A percentile compares a stretch with the other conserved stretches of the same genome.
Conservation (phyloP, 2,329 filamentous ascomycete genomes). For the Pseudogymnoascus sp. region DNA sequence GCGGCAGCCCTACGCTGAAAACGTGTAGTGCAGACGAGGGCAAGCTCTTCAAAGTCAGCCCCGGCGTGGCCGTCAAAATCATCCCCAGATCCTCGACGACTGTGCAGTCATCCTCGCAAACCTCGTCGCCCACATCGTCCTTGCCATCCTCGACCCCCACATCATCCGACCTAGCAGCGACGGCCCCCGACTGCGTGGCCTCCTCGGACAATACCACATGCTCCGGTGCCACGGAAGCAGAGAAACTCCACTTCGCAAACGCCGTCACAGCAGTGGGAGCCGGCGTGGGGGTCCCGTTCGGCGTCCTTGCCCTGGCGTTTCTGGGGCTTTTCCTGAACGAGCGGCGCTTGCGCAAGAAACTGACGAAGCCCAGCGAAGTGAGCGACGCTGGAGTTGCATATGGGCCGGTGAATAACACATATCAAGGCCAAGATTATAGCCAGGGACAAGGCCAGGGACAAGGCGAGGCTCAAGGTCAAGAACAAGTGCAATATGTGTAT, state of each 20-base stretch:
- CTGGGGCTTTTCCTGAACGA: conserved; percentile 12
- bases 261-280: conserved; percentile 12
- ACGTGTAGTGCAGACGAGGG: background rate
- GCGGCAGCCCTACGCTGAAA: background rate
- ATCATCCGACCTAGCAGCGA: background rate
- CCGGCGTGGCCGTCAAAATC: background rate
- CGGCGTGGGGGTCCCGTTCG: conserved; percentile 14
- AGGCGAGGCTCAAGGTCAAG: conserved; percentile 12
- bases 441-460: background rate
- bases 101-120: background rate
- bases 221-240: background rate
- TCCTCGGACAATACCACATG: background rate
- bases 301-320: background rate
- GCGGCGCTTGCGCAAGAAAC: conserved; percentile 4
- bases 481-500: background rate
- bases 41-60: background rate
- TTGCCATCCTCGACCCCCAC: background rate
- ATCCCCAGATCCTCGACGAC: conserved; percentile 12
- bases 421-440: background rate
- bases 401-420: background rate
- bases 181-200: background rate
- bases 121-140: background rate
- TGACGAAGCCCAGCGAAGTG: background rate
- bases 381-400: background rate
- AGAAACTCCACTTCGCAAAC: background rate